A percentile compares a stretch with the other conserved stretches of the same genome.
Conservation (phyloP, 2,329 filamentous ascomycete species). For the Aciculosporium take region DNA sequence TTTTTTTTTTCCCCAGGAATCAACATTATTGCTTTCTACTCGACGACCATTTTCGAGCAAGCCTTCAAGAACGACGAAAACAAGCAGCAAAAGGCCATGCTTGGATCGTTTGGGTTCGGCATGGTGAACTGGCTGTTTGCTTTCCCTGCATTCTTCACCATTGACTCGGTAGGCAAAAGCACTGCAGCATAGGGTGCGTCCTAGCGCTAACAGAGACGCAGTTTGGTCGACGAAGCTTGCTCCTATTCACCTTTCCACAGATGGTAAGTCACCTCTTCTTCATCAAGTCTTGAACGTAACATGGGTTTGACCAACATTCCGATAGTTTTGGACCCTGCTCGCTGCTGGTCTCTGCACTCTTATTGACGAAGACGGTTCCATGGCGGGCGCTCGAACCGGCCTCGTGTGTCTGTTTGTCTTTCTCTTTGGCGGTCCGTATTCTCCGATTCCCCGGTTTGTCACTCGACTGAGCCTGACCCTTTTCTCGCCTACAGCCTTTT, state of each 20-base stretch:
- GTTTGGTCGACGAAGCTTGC: slow-evolving; percentile 45
- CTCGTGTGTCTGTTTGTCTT: slow-evolving; percentile 49
- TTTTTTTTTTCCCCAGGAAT: too few relatives aligned
- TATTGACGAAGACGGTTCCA: slow-evolving; percentile 14
- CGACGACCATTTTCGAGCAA: slow-evolving; percentile 44
- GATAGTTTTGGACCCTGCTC: slow-evolving; percentile 35
- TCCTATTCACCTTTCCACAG: slow-evolving; percentile 52
- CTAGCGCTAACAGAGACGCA: slow-evolving; percentile 7
- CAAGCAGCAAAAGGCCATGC: slow-evolving; percentile 31
- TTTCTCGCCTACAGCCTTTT: slow-evolving; percentile 30
- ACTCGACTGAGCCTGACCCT: neutral
- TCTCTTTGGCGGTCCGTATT: slow-evolving; percentile 36
- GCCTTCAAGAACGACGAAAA: slow-evolving; percentile 34
- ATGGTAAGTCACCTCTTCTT: slow-evolving; percentile 31
- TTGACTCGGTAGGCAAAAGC: slow-evolving; percentile 34
- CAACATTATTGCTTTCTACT: slow-evolving; percentile 65
- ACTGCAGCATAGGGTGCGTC: neutral
- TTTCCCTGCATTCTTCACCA: slow-evolving; percentile 52
- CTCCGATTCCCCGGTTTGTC: neutral
- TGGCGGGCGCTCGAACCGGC: slow-evolving; percentile 30
- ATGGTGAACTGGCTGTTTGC: slow-evolving; percentile 51
- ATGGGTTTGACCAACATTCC: neutral
- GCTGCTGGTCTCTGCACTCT: slow-evolving; percentile 25
- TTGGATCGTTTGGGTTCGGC: slow-evolving; percentile 33
- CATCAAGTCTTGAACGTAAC: too few relatives aligned